Evolutionary conservation across 345 rosid species (phyloP).

Genomic region (Arabis hirsuta): DNA sequence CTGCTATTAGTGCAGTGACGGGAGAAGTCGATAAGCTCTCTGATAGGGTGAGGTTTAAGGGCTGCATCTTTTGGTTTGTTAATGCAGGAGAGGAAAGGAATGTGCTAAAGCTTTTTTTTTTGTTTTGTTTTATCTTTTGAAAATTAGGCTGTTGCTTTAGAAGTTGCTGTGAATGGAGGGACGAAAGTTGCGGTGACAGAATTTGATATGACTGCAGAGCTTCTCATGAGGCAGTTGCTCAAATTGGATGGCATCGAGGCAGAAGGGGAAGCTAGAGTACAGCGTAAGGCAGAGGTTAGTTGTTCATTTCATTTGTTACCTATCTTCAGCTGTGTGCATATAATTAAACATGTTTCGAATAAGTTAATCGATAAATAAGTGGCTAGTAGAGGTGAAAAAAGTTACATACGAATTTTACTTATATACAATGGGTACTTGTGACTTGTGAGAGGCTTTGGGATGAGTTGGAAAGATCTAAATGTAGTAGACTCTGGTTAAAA

Average conservation of each 20-base stretch:
- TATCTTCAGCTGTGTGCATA: not conserved
- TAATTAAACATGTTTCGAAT: not conserved
- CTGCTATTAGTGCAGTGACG: slow-evolving; percentile 56
- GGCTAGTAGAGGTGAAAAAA: not conserved
- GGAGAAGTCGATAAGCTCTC: slow-evolving; percentile 77
- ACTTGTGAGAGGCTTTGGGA: not conserved
- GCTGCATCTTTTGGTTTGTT: not conserved
- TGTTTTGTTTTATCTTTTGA: not conserved
- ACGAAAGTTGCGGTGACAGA: slow-evolving; percentile 63
- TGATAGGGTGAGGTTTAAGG: slow-evolving; percentile 57
- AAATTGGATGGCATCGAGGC: slow-evolving; percentile 82
- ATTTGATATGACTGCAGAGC: slow-evolving; percentile 69
- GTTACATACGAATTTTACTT: not conserved
- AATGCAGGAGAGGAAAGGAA: not conserved
- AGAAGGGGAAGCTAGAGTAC: slow-evolving; percentile 80
- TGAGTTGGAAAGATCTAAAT: not conserved
- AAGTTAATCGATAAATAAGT: not conserved
- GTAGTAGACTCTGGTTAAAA: too few species aligned
- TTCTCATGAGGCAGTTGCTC: slow-evolving; percentile 86
- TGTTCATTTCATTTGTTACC: not conserved
- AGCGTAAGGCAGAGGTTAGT: slow-evolving; percentile 88
- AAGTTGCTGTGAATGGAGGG: slow-evolving; percentile 68
- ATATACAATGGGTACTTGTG: not conserved
- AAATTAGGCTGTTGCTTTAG: slow-evolving; percentile 70
- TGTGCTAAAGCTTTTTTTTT: slow-evolving; percentile 13